Percentiles rank a stretch among this genome's conserved stretches.
phyloP scores from a whole-genome alignment of 208 protist genomes.

The Leishmania gerbilli region DNA sequence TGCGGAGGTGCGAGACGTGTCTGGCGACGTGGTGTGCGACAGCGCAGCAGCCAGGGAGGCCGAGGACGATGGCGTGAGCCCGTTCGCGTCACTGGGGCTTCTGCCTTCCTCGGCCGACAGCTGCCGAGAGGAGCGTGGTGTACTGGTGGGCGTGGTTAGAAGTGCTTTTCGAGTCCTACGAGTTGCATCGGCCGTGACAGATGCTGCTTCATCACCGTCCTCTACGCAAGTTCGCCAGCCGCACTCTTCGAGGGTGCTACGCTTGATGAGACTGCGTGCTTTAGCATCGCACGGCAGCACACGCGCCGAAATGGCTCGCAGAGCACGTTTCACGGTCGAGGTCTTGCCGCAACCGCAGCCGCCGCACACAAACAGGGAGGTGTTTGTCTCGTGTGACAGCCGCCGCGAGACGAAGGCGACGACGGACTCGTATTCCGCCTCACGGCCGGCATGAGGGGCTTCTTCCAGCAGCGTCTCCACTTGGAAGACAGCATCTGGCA shows the following conservation, averaged over 20 bases:
- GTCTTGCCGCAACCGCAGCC: conserved; percentile 87
- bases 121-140: conserved; percentile 5
- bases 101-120: background rate
- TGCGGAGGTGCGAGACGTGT: background rate
- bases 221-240: conserved; percentile 9
- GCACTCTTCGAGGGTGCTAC: conserved; percentile 20
- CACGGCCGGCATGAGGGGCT: conserved; percentile 34
- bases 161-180: background rate
- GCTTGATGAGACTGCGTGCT: conserved; percentile 22
- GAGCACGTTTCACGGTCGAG: conserved; percentile 68
- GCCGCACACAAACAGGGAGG: conserved; percentile 80
- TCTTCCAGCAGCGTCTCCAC: conserved; percentile 32
- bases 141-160: background rate
- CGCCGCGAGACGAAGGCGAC: conserved; percentile 56
- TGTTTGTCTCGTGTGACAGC: conserved; percentile 32
- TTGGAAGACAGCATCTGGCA: conserved; percentile 6
- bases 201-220: background rate
- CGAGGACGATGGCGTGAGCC: background rate
- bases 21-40: conserved; percentile 14
- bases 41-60: background rate
- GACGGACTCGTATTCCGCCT: conserved; percentile 61
- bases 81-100: background rate
- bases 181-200: background rate
- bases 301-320: conserved; percentile 55
- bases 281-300: conserved; percentile 58